A percentile compares a stretch with the other conserved stretches of the same genome.
Conservation (phyloP, 768 basidiomycete genomes). For the Russula lepida region DNA sequence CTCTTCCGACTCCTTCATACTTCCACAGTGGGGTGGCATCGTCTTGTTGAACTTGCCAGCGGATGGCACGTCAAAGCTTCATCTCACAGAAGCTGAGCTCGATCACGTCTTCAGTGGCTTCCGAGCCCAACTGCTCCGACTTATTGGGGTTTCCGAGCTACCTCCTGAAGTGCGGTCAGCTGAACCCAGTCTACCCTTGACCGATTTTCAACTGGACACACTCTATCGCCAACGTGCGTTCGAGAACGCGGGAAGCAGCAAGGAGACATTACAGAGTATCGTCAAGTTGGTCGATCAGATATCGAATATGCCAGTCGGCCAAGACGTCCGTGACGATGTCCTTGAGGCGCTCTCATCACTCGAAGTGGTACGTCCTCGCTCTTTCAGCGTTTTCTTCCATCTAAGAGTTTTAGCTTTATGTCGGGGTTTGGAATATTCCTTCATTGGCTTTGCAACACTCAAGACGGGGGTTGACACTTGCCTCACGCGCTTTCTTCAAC, state of each 20-base stretch:
- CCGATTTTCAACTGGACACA: slow-evolving; percentile 76
- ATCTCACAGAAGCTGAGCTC: slow-evolving; percentile 39
- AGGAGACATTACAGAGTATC: slow-evolving; percentile 76
- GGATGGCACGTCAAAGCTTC: slow-evolving; percentile 26
- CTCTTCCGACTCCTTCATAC: slow-evolving; percentile 62
- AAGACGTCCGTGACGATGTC: slow-evolving; percentile 67
- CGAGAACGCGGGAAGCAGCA: slow-evolving; percentile 59
- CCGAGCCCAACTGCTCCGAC: slow-evolving; percentile 57
- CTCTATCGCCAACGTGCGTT: slow-evolving; percentile 59
- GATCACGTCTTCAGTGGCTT: slow-evolving; percentile 54
- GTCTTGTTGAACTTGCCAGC: slow-evolving; percentile 58
- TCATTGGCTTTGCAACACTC: slow-evolving; percentile 48
- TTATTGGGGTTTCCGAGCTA: slow-evolving; percentile 72
- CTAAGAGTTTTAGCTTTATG: slow-evolving; percentile 29
- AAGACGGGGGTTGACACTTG: slow-evolving; percentile 49
- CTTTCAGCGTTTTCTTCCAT: neutral
- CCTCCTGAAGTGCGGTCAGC: slow-evolving; percentile 38
- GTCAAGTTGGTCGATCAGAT: slow-evolving; percentile 78
- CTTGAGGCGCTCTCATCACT: slow-evolving; percentile 61
- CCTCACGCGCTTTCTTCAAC: slow-evolving; percentile 90
- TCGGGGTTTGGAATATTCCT: slow-evolving; percentile 33
- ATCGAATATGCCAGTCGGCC: slow-evolving; percentile 84
- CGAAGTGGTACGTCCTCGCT: slow-evolving; percentile 48
- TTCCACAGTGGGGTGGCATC: slow-evolving; percentile 93
- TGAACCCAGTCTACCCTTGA: slow-evolving; percentile 29